phyloP scores from a whole-genome alignment of 176 grass and related monocot species.

The Oropetium thomaeum region DNA sequence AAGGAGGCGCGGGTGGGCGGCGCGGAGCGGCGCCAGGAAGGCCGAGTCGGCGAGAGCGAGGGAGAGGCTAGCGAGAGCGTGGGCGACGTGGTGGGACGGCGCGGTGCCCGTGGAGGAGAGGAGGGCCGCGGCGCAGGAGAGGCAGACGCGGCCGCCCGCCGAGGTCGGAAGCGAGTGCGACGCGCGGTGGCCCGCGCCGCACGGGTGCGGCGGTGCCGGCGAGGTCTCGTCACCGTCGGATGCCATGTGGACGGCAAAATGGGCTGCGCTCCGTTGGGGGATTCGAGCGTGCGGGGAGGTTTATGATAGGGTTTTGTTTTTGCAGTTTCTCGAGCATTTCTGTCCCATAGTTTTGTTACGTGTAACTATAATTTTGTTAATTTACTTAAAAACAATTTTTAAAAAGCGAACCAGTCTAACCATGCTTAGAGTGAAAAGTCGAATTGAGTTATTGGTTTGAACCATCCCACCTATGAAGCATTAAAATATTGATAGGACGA shows the following conservation, averaged over 20 bases:
- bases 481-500: too few species aligned
- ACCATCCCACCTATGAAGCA: too few species aligned
- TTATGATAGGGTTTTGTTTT: neutral
- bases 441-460: too few species aligned
- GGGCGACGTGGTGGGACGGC: slow-evolving; percentile 80
- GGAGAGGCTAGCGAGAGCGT: slow-evolving; percentile 74
- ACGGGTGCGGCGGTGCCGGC: slow-evolving; percentile 28
- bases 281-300: neutral
- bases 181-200: slow-evolving; percentile 65
- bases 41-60: slow-evolving; percentile 58
- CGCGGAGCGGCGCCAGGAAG: slow-evolving; percentile 44
- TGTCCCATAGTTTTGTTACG: too few species aligned
- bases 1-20: slow-evolving; percentile 60
- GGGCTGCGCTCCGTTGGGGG: neutral
- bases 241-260: slow-evolving; percentile 9
- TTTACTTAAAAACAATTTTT: too few species aligned
- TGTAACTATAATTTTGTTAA: too few species aligned
- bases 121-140: slow-evolving; percentile 63
- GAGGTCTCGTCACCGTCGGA: slow-evolving; percentile 29
- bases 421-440: too few species aligned
- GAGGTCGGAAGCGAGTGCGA: slow-evolving; percentile 57
- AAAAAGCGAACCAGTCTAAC: too few species aligned
- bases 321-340: neutral
- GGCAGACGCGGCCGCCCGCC: slow-evolving; percentile 56
- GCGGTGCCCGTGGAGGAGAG: slow-evolving; percentile 54